These are phyloP conservation scores for Aspergillus conjunctus DNA, from an alignment of 495 filamentous ascomycete species.

Conservation along the genomic window DNA sequence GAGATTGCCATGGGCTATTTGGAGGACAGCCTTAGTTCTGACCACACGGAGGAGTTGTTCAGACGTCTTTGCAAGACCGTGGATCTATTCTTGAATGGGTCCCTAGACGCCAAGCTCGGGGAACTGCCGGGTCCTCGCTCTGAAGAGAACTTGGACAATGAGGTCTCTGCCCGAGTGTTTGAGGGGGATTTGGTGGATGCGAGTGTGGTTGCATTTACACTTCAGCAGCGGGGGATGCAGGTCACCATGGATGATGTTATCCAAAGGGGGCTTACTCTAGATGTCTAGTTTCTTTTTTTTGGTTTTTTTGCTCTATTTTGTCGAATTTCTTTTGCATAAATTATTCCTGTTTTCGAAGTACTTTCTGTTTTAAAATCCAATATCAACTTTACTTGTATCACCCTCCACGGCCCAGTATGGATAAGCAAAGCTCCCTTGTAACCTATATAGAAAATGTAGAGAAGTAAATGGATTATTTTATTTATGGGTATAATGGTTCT, in stretches of 20 bases:
- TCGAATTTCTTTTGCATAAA: background rate
- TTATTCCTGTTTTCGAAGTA: background rate
- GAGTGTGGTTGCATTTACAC: slow-evolving; percentile 25
- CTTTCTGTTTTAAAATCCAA: background rate
- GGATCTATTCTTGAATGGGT: slow-evolving; percentile 6
- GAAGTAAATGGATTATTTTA: too few species aligned
- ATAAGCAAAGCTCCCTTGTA: too few species aligned
- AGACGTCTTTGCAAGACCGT: slow-evolving; percentile 4
- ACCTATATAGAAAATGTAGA: too few species aligned
- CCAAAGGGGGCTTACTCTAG: background rate
- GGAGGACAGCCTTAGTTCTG: slow-evolving; percentile 8
- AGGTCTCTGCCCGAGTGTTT: slow-evolving; percentile 22
- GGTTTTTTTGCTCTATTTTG: background rate
- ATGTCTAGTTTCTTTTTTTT: background rate
- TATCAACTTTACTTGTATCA: background rate
- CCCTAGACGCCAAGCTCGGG: background rate
- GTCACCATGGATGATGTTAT: slow-evolving; percentile 47
- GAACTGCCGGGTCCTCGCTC: background rate
- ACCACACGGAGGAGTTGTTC: slow-evolving; percentile 1
- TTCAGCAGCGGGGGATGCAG: slow-evolving; percentile 24
- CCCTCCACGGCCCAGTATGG: too few species aligned
- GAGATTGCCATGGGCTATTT: slow-evolving; percentile 19
- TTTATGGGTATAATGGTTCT: background rate
- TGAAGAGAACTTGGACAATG: slow-evolving; percentile 21
- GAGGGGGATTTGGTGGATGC: slow-evolving; percentile 37